These are phyloP conservation scores for Trichosanthes cucumerina DNA, from an alignment of 306 rosid species.

Conservation along the genomic window DNA sequence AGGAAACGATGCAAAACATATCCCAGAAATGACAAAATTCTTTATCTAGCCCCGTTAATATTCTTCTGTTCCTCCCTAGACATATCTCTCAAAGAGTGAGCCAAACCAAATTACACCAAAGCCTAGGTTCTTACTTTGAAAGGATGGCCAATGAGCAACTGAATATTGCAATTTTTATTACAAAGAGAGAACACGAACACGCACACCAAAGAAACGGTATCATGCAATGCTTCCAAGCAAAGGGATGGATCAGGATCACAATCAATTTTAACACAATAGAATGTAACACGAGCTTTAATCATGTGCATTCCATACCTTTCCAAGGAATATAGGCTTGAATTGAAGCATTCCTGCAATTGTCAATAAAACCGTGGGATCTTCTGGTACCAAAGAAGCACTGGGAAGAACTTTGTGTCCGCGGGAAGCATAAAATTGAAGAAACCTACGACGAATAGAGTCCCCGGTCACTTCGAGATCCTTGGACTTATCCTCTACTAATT, in stretches of 20 bases:
- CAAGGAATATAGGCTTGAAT: constrained; percentile 85
- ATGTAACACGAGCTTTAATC: neutral
- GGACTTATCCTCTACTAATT: constrained; percentile 22
- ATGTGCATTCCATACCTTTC: constrained; percentile 35
- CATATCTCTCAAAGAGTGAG: neutral
- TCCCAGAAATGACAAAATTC: neutral
- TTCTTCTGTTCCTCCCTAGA: neutral
- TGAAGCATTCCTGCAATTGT: constrained; percentile 99
- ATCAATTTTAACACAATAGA: neutral
- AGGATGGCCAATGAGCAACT: neutral
- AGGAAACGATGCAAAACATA: neutral
- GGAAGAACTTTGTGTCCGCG: constrained; percentile 82
- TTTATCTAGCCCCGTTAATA: neutral
- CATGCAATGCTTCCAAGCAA: neutral
- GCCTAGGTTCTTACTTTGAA: neutral
- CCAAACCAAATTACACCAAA: neutral
- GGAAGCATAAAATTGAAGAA: constrained; percentile 67
- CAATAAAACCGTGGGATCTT: constrained; percentile 81
- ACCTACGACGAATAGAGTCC: constrained; percentile 57
- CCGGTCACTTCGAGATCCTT: constrained; percentile 42
- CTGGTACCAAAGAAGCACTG: constrained; percentile 85
- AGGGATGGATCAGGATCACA: neutral
- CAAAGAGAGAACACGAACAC: neutral
- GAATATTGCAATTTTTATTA: neutral
- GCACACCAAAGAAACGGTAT: neutral